Percentiles rank a stretch among this genome's conserved stretches.
Evolutionary conservation across 768 basidiomycete species (phyloP).

Genomic region (Rhodotorula sphaerocarpa): DNA sequence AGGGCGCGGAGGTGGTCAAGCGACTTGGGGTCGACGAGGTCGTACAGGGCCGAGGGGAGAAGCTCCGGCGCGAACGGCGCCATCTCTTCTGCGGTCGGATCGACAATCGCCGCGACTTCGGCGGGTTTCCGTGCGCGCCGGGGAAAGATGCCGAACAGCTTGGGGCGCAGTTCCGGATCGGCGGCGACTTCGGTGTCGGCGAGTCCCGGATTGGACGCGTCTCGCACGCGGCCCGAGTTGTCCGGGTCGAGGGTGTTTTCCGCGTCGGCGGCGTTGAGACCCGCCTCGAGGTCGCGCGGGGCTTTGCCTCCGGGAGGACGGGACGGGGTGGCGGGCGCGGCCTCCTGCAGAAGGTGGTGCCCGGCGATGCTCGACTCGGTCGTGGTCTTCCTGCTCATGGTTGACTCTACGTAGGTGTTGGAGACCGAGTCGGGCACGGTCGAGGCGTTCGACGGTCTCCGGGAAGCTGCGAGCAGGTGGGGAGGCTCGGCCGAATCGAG

Average conservation of each 20-base stretch:
- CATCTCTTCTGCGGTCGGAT: conserved; percentile 33
- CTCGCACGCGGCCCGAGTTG: neutral
- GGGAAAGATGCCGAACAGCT: conserved; percentile 9
- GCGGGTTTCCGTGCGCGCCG: neutral
- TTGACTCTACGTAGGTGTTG: neutral
- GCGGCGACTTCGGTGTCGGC: conserved; percentile 11
- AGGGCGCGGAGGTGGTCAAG: conserved; percentile 57
- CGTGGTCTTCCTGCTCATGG: too few relatives aligned
- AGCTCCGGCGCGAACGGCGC: conserved; percentile 26
- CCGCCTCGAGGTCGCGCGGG: conserved; percentile 12
- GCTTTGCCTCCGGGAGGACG: neutral
- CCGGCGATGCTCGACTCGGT: neutral
- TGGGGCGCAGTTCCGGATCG: neutral
- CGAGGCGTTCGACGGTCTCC: conserved; percentile 28
- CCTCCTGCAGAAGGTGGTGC: too few relatives aligned
- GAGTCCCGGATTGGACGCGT: conserved; percentile 1
- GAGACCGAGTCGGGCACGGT: conserved; percentile 23
- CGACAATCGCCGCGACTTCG: neutral
- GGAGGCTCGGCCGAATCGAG: neutral
- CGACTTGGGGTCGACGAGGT: conserved; percentile 79
- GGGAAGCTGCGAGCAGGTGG: conserved; percentile 22
- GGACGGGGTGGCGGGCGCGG: too few relatives aligned
- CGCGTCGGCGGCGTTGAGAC: neutral
- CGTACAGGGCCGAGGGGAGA: conserved; percentile 34
- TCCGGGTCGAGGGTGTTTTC: neutral